phyloP scores from a whole-genome alignment of 768 basidiomycete species.

The Podaxis sp. region DNA sequence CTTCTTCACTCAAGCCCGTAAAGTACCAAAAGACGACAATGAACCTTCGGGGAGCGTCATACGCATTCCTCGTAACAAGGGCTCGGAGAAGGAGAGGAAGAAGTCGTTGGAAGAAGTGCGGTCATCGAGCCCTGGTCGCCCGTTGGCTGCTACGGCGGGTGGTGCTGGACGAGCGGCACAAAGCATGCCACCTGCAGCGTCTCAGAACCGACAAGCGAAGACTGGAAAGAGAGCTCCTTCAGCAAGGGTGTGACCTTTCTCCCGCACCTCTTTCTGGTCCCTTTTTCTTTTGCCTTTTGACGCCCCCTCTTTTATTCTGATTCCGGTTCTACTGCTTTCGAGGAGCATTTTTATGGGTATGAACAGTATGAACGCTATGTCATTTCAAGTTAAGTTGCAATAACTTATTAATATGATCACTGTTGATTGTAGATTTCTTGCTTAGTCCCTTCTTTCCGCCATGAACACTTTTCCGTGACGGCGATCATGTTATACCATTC shows the following conservation, averaged over 20 bases:
- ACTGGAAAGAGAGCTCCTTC: conserved; percentile 7
- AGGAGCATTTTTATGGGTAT: neutral
- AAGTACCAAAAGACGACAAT: conserved; percentile 30
- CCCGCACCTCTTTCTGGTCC: neutral
- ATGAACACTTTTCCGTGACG: neutral
- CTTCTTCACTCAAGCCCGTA: conserved; percentile 90
- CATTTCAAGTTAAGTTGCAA: neutral
- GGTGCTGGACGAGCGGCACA: neutral
- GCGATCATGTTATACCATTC: neutral
- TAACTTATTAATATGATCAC: neutral
- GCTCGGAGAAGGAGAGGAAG: neutral
- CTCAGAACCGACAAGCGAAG: neutral
- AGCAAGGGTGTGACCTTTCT: neutral
- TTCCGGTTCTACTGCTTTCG: neutral
- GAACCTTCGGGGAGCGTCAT: conserved; percentile 1
- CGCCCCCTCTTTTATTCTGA: neutral
- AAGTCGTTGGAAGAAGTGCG: conserved; percentile 9
- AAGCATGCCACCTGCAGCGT: conserved; percentile 6
- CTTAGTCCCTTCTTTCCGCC: neutral
- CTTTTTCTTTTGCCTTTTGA: neutral
- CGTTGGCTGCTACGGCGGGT: neutral
- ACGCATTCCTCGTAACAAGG: neutral
- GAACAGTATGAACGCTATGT: neutral
- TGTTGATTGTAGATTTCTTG: neutral
- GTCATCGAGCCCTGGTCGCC: conserved; percentile 7